A percentile compares a stretch with the other conserved stretches of the same genome.
phyloP scores from a whole-genome alignment of 2,329 filamentous ascomycete species.

The Bipolaris bicolor region DNA sequence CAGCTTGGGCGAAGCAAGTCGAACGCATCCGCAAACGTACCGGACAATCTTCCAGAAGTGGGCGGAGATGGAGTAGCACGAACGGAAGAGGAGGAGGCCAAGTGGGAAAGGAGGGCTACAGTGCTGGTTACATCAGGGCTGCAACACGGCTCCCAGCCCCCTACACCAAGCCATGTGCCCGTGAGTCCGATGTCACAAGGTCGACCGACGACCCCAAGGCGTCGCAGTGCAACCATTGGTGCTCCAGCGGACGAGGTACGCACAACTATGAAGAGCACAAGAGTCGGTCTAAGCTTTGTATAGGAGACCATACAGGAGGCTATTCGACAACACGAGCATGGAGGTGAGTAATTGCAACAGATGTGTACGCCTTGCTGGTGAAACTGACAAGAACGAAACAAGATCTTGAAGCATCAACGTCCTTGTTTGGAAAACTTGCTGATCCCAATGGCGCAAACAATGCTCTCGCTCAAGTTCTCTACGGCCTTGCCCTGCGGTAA shows the following conservation, averaged over 20 bases:
- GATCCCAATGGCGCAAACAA: constrained; percentile 87
- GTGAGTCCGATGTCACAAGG: constrained; percentile 24
- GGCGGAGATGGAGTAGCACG: constrained; percentile 52
- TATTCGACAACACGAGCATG: constrained; percentile 89
- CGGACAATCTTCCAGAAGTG: constrained; percentile 79
- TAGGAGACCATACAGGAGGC: constrained; percentile 83
- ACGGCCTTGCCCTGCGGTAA: constrained; percentile 86
- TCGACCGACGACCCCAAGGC: constrained; percentile 21
- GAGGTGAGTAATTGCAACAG: constrained; percentile 53
- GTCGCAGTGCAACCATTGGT: constrained; percentile 46
- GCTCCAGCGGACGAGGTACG: constrained; percentile 50
- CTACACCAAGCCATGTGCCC: constrained; percentile 36
- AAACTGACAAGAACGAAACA: constrained; percentile 22
- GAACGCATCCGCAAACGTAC: constrained; percentile 74
- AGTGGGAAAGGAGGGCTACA: constrained; percentile 95
- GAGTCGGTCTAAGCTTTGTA: constrained; percentile 22
- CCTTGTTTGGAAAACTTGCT: constrained; percentile 82
- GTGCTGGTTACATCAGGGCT: constrained; percentile 72
- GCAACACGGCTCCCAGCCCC: constrained; percentile 37
- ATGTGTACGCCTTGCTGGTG: not conserved
- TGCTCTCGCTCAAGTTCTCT: constrained; percentile 92
- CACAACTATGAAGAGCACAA: constrained; percentile 13
- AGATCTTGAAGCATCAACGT: constrained; percentile 78
- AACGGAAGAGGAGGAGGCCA: constrained; percentile 59
- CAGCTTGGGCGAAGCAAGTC: constrained; percentile 64